phyloP scores from a whole-genome alignment of 2,329 filamentous ascomycete genomes.

The Penicillium polonicum region DNA sequence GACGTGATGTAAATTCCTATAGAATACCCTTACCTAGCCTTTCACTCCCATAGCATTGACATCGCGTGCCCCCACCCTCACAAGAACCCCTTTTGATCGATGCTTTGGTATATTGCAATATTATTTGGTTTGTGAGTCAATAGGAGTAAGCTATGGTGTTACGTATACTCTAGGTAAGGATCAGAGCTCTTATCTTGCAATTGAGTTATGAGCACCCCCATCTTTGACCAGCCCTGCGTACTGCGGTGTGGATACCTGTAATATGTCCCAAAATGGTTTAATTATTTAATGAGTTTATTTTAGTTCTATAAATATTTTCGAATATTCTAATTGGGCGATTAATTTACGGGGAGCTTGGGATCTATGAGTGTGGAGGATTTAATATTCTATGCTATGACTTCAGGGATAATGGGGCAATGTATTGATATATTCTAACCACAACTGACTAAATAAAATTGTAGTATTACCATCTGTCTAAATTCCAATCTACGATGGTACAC shows the following conservation, averaged over 20 bases:
- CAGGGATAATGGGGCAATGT: neutral
- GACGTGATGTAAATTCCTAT: neutral
- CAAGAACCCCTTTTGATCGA: neutral
- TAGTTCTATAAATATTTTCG: neutral
- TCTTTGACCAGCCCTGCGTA: neutral
- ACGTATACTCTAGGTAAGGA: neutral
- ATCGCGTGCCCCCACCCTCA: neutral
- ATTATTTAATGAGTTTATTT: neutral
- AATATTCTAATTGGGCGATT: neutral
- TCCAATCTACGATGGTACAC: neutral
- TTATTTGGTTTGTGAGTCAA: neutral
- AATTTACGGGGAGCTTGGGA: neutral
- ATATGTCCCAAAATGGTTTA: neutral
- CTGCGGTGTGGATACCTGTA: neutral
- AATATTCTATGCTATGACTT: neutral
- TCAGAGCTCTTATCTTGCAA: neutral
- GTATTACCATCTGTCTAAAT: neutral
- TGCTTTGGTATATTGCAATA: neutral
- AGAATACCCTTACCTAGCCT: neutral
- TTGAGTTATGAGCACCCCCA: neutral
- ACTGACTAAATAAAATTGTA: neutral
- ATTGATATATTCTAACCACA: too few species aligned
- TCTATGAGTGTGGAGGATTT: neutral
- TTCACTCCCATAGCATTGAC: neutral
- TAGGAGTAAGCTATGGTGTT: neutral